Conservation (phyloP, 129 eudicot species). For the Dittrichia graveolens region DNA sequence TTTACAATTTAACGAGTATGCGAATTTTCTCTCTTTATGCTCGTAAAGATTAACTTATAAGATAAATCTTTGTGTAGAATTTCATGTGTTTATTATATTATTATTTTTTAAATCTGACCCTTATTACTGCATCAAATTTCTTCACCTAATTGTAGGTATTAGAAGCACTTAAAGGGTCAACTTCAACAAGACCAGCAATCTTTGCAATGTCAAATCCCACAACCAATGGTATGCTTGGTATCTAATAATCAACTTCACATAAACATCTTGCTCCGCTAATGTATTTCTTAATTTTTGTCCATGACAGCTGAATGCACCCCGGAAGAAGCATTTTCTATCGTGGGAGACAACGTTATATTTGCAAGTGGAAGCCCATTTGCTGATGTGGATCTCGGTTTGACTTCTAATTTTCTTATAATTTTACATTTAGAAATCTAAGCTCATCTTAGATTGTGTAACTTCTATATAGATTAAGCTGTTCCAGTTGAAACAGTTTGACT, state of each 20-base stretch:
- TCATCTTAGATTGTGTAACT: background rate
- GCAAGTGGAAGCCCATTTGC: constrained; percentile 98
- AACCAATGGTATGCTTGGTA: constrained; percentile 59
- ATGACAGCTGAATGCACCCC: constrained; percentile 96
- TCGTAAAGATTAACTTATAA: background rate
- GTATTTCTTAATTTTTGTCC: background rate
- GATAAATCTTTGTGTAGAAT: background rate
- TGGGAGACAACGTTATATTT: constrained; percentile 81
- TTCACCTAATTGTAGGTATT: constrained; percentile 55
- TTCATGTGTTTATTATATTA: background rate
- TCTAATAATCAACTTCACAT: constrained; percentile 10
- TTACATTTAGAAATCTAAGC: constrained; percentile 7
- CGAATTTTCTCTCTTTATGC: constrained; percentile 1
- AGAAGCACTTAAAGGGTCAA: constrained; percentile 90
- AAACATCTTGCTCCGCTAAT: background rate
- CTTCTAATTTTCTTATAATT: constrained; percentile 11
- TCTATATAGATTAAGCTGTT: too few relatives aligned
- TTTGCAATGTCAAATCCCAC: constrained; percentile 99
- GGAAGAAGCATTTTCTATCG: constrained; percentile 79
- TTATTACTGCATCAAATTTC: background rate
- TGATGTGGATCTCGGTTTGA: constrained; percentile 90
- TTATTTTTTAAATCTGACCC: too few relatives aligned
- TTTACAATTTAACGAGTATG: background rate
- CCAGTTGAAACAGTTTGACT: background rate
- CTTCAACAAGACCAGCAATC: constrained; percentile 96